phyloP scores from a whole-genome alignment of 495 filamentous ascomycete species.

The Aspergillus cavernicola region DNA sequence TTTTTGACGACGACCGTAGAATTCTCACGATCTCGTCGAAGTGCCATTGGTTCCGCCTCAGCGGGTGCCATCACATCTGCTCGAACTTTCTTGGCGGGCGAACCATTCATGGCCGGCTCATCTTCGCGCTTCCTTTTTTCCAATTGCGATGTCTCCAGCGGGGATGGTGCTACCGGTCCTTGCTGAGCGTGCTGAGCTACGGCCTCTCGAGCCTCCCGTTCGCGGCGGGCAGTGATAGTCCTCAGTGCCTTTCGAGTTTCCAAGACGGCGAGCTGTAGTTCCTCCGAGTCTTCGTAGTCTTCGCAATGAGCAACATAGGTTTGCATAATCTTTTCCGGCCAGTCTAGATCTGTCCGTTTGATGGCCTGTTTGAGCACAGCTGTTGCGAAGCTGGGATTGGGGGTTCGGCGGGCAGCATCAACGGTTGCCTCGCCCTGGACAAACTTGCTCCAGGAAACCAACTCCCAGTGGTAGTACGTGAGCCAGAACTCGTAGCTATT shows the following conservation, averaged over 20 bases:
- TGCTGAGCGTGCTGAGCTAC: constrained; percentile 44
- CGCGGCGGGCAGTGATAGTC: constrained; percentile 59
- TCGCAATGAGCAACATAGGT: constrained; percentile 81
- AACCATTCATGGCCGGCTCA: constrained; percentile 40
- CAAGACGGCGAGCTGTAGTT: constrained; percentile 65
- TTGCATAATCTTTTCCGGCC: constrained; percentile 86
- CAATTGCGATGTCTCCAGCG: constrained; percentile 29
- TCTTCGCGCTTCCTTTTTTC: constrained; percentile 73
- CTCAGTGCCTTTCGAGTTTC: constrained; percentile 63
- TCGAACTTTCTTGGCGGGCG: constrained; percentile 56
- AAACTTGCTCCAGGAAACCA: constrained; percentile 63
- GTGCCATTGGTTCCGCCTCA: constrained; percentile 33
- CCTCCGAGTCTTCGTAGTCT: constrained; percentile 73
- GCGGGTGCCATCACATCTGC: constrained; percentile 37
- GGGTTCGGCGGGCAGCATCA: constrained; percentile 43
- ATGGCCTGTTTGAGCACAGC: constrained; percentile 71
- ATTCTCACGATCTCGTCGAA: constrained; percentile 84
- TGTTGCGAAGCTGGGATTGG: constrained; percentile 62
- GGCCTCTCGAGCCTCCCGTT: constrained; percentile 59
- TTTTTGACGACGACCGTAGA: constrained; percentile 77
- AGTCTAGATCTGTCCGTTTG: constrained; percentile 68
- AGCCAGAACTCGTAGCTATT: constrained; percentile 91
- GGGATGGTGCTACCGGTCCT: constrained; percentile 18
- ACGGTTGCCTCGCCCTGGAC: constrained; percentile 45
- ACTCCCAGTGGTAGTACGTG: constrained; percentile 85